Percentiles rank a stretch among this genome's conserved stretches.
phyloP scores from a whole-genome alignment of 257 asterid species.

The Solanum lycopersicoides region DNA sequence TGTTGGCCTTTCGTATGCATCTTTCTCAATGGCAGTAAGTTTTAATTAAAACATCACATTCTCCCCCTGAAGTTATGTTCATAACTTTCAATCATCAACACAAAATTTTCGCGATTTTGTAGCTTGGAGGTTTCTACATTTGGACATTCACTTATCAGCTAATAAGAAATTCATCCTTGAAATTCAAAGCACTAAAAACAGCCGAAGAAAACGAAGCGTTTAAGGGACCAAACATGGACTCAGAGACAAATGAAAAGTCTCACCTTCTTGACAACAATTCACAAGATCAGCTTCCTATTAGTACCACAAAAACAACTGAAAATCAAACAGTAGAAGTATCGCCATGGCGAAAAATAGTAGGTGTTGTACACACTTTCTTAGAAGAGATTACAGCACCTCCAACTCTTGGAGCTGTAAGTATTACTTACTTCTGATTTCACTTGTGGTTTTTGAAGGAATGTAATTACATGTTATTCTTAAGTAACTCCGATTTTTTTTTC shows the following conservation, averaged over 20 bases:
- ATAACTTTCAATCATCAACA: background rate
- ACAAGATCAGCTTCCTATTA: conserved; percentile 6
- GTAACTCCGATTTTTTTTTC: background rate
- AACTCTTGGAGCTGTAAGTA: conserved; percentile 56
- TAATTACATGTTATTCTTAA: background rate
- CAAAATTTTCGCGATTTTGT: background rate
- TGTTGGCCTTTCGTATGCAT: conserved; percentile 42
- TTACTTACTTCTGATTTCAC: background rate
- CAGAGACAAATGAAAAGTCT: conserved; percentile 40
- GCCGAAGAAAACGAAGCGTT: conserved; percentile 10
- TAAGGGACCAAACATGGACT: conserved; percentile 42
- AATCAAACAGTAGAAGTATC: background rate
- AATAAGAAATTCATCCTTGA: conserved; percentile 31
- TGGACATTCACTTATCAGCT: conserved; percentile 60
- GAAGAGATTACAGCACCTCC: conserved; percentile 77
- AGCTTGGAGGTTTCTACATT: conserved; percentile 72
- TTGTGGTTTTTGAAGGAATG: background rate
- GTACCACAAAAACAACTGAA: background rate
- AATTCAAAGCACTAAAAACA: conserved; percentile 11
- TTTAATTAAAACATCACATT: background rate
- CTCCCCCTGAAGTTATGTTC: background rate
- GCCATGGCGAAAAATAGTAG: conserved; percentile 14
- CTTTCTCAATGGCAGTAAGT: conserved; percentile 68
- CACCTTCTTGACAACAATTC: conserved; percentile 29
- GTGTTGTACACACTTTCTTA: conserved; percentile 27